Base-by-base conservation (phyloP, 768 basidiomycete genomes). In the Hericium coralloides region DNA sequence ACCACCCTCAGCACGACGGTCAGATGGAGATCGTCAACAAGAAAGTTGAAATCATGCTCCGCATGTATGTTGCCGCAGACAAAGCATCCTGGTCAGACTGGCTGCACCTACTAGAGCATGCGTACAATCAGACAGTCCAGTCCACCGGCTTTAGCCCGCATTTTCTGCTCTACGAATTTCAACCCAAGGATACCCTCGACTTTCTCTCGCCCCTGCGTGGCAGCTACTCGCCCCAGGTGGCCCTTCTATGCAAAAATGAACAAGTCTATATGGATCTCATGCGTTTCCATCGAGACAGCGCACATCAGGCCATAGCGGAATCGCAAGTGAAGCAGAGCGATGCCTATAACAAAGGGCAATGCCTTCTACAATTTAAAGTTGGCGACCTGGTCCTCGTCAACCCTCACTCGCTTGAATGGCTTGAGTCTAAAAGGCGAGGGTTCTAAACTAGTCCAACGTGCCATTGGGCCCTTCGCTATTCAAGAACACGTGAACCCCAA, bases 401-500 rank as follows among this genome's bases (percentile, higher is more conserved):
- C 36, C 65, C 65, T 0, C 63, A 67, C 31, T 58, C 59, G 0
- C 58, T 67, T 10, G 55, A 64, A 18, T 55, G 62, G 8, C 17
- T 62, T 2, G 55, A 62, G 14, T 12, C 38, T 2, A 60, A 65
- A 55, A 55, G 61, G 64, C 38, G 57, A 57, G 53, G 67, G 66
- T 31, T 58, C 50, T 55, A 70, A 61, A 18, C 56, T 56, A 38
- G 60, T 52, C 26, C 66, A 55, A 62, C 58, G 57, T 23, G 47
- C 45, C 20, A 25, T 58, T 52, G 65, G 68, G 1, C 67, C 68
- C 2, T 69, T 68, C 47, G 58, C 60, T 53, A 52, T 70, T 0
- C 55, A 62, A 26, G 49, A 63, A 39, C 64, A 59, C 36, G 37
- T 70, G 3, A 64, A 60, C 52, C 64, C 63, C 6, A 50, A 63